phyloP scores from a whole-genome alignment of 371 early-diverging fungal species.

The Rhizopus delemar region DNA sequence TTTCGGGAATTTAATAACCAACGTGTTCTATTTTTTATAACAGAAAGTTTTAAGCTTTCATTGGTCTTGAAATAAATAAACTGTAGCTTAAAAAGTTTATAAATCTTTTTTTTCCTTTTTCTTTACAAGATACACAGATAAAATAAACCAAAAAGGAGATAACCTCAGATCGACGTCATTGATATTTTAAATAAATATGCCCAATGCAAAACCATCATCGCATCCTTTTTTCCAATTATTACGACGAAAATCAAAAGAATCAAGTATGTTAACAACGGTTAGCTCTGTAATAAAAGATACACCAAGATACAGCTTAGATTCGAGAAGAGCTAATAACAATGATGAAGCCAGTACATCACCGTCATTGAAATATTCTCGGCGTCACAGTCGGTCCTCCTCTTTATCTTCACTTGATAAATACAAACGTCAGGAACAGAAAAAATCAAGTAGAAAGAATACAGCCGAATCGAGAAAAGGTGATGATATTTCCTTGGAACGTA shows the following conservation, averaged over 20 bases:
- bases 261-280: slow-evolving; percentile 5
- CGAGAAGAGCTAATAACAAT: slow-evolving; percentile 6
- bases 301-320: slow-evolving; percentile 16
- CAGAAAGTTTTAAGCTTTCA: no score
- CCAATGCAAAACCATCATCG: background rate
- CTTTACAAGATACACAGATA: background rate
- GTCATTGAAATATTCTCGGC: background rate
- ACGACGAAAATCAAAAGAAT: background rate
- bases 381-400: slow-evolving; percentile 13
- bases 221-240: background rate
- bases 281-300: slow-evolving; percentile 18
- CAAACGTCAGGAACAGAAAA: background rate
- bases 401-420: slow-evolving; percentile 9
- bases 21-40: no score
- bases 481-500: background rate
- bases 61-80: background rate
- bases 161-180: slow-evolving; percentile 5
- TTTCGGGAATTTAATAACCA: no score
- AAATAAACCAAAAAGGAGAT: background rate
- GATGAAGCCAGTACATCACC: background rate
- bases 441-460: background rate
- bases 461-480: no score
- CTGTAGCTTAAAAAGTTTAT: background rate
- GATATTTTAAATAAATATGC: background rate
- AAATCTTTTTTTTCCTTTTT: slow-evolving; percentile 1